A percentile compares a stretch with the other conserved stretches of the same genome.
Conservation (phyloP, 1,139 yeast species). For the Candida albicans region DNA sequence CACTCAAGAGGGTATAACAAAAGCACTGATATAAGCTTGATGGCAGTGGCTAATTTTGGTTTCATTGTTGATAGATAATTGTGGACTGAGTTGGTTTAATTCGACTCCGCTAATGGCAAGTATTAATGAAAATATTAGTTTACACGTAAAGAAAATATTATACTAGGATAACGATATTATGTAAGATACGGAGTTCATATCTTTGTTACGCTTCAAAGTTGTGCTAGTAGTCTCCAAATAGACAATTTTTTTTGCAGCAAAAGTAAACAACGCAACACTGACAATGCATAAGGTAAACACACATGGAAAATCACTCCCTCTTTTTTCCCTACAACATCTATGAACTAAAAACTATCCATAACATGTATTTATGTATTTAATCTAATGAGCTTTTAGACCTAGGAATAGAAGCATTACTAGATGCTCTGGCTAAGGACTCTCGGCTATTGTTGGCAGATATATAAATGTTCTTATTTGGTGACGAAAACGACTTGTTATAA, state of each 20-base stretch:
- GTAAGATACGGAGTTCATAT: too few species aligned
- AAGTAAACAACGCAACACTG: too few species aligned
- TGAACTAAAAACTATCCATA: neutral
- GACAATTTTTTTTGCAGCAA: too few species aligned
- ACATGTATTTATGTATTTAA: constrained; percentile 1
- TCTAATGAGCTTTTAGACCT: constrained; percentile 15
- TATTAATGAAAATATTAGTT: too few species aligned
- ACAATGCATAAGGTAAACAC: too few species aligned
- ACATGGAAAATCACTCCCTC: neutral
- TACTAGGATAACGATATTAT: too few species aligned
- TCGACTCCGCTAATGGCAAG: too few species aligned
- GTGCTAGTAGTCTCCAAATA: too few species aligned
- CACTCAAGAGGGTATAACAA: neutral
- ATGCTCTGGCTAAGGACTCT: constrained; percentile 28
- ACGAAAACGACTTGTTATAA: constrained; percentile 37
- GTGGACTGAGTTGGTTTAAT: neutral
- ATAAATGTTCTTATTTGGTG: constrained; percentile 26
- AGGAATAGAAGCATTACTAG: constrained; percentile 22
- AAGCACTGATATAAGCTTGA: neutral
- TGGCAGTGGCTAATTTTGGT: neutral
- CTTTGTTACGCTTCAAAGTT: too few species aligned
- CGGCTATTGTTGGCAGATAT: constrained; percentile 30
- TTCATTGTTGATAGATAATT: neutral
- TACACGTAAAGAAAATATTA: too few species aligned
- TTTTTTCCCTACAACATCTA: neutral